Evolutionary conservation across 192 early-diverging fungal species (phyloP).

Genomic region (Podila horticola): DNA sequence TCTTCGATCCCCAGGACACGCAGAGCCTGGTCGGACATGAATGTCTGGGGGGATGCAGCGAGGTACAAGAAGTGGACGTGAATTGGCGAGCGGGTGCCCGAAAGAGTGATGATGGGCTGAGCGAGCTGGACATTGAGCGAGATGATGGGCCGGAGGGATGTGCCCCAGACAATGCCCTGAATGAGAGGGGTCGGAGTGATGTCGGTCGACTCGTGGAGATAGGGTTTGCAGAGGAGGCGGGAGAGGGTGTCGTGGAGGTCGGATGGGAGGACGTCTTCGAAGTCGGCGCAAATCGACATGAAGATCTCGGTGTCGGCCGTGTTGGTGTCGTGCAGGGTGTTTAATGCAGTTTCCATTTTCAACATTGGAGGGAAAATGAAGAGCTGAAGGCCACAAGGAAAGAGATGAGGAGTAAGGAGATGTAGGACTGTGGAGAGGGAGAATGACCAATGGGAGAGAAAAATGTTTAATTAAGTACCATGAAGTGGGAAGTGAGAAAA

Average conservation of each 20-base stretch:
- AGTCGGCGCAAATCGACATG: slow-evolving; percentile 33
- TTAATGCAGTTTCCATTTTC: not conserved
- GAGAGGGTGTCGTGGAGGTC: slow-evolving; percentile 32
- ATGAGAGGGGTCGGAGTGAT: not conserved
- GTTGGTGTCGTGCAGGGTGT: not conserved
- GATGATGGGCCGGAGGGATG: slow-evolving; percentile 16
- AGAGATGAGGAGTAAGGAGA: no score
- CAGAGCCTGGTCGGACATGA: slow-evolving; percentile 17
- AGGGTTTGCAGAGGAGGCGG: slow-evolving; percentile 6
- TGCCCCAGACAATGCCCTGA: slow-evolving; percentile 13
- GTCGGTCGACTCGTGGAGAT: slow-evolving; percentile 6
- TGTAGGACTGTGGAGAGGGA: not conserved
- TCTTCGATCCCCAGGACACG: slow-evolving; percentile 29
- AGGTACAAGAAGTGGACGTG: slow-evolving; percentile 32
- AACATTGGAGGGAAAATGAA: not conserved
- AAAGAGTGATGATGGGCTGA: slow-evolving; percentile 12
- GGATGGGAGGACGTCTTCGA: slow-evolving; percentile 31
- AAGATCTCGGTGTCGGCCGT: slow-evolving; percentile 9
- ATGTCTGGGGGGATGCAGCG: slow-evolving; percentile 20
- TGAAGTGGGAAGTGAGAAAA: no score
- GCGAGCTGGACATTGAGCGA: slow-evolving; percentile 31
- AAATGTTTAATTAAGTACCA: no score
- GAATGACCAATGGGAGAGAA: not conserved
- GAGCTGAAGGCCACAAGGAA: no score
- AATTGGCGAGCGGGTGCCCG: slow-evolving; percentile 13